Evolutionary conservation across 1,139 yeast species (phyloP).

Genomic region (Sugiyamaella sp.): DNA sequence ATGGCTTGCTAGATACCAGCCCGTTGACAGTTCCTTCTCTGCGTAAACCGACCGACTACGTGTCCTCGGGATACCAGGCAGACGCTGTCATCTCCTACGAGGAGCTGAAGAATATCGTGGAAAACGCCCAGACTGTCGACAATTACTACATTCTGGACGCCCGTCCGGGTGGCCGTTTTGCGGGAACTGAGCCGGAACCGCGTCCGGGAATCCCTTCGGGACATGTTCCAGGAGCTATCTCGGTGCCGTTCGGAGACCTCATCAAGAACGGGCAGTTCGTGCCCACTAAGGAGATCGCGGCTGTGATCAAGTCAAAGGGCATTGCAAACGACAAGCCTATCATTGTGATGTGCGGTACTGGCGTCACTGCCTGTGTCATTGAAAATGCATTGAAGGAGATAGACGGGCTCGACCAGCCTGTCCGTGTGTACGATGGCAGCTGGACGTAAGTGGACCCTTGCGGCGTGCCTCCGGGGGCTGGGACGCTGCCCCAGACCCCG

Average conservation of each 20-base stretch:
- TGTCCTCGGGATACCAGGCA: constrained; percentile 46
- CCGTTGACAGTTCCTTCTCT: constrained; percentile 28
- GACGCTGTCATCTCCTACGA: constrained; percentile 64
- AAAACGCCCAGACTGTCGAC: constrained; percentile 43
- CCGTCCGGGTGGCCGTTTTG: constrained; percentile 70
- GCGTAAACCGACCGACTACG: constrained; percentile 43
- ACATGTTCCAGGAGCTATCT: constrained; percentile 78
- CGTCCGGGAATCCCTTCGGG: constrained; percentile 86
- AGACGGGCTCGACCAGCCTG: constrained; percentile 49
- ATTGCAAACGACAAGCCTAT: constrained; percentile 59
- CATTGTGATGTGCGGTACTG: constrained; percentile 92
- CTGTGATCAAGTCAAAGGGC: constrained; percentile 48
- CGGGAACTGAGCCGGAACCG: constrained; percentile 84
- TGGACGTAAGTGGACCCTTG: constrained; percentile 60
- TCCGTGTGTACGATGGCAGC: constrained; percentile 87
- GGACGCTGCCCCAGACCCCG: constrained; percentile 1
- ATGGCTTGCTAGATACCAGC: constrained; percentile 47
- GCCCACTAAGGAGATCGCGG: constrained; percentile 49
- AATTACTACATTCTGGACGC: constrained; percentile 74
- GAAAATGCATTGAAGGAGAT: constrained; percentile 69
- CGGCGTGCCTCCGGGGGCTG: constrained; percentile 4
- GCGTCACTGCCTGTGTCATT: constrained; percentile 88
- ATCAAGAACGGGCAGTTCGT: constrained; percentile 52
- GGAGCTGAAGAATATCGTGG: constrained; percentile 60
- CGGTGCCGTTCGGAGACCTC: constrained; percentile 71